Evolutionary conservation across 1,284 basidiomycete species (phyloP).

Genomic region (Heimioporus retisporus): DNA sequence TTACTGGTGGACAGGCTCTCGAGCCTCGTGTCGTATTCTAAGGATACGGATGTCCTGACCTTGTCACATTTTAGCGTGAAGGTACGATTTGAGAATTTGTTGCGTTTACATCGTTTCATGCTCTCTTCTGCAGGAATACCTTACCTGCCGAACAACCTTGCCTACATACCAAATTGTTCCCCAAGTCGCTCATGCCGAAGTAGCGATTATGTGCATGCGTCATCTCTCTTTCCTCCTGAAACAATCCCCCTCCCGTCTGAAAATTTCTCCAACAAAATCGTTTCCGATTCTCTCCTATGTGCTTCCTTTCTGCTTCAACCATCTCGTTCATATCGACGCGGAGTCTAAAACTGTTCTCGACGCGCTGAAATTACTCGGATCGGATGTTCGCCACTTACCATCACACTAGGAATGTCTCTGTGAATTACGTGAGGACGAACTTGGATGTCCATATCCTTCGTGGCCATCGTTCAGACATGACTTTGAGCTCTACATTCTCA

Average conservation of each 20-base stretch:
- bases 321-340: conserved; percentile 6
- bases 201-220: conserved; percentile 4
- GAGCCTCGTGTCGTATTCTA: conserved; percentile 10
- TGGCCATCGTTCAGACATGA: conserved; percentile 7
- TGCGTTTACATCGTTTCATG: not conserved
- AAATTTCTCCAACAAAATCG: not conserved
- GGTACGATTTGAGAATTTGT: not conserved
- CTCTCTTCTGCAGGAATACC: conserved; percentile 10
- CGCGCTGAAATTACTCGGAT: not conserved
- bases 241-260: not conserved
- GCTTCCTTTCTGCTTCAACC: conserved; percentile 2
- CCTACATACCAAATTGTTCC: conserved; percentile 5
- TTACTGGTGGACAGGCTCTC: not conserved
- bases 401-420: conserved; percentile 10
- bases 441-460: conserved; percentile 7
- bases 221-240: conserved; percentile 3
- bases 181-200: conserved; percentile 2
- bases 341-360: not conserved
- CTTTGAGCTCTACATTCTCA: conserved; percentile 4
- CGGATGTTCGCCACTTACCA: conserved; percentile 5
- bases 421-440: conserved; percentile 3
- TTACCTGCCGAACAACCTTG: not conserved
- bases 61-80: conserved; percentile 7
- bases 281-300: conserved; percentile 7
- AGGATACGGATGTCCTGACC: not conserved